phyloP scores from a whole-genome alignment of 2,329 filamentous ascomycete genomes.

The Talaromyces verruculosus region DNA sequence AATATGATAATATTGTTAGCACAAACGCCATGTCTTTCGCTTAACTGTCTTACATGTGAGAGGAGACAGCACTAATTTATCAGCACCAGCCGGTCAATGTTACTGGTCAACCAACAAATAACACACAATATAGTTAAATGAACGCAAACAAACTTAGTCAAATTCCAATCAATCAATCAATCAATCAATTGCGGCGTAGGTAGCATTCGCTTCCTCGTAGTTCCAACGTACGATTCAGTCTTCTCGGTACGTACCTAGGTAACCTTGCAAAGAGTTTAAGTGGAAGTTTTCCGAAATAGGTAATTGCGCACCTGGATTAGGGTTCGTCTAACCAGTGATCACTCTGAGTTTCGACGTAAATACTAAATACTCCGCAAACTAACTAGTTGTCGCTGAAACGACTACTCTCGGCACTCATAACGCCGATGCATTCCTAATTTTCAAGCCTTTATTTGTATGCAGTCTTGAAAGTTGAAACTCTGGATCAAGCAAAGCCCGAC shows the following conservation, averaged over 20 bases:
- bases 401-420: constrained; percentile 7
- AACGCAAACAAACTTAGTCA: not conserved
- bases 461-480: not conserved
- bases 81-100: not conserved
- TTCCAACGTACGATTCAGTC: not conserved
- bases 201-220: constrained; percentile 5
- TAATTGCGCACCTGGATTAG: constrained; percentile 4
- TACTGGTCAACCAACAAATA: constrained; percentile 3
- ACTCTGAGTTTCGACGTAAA: too few species aligned
- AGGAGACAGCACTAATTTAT: constrained; percentile 3
- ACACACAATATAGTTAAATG: not conserved
- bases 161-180: not conserved
- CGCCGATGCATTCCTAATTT: not conserved
- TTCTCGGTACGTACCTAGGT: not conserved
- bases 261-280: too few species aligned
- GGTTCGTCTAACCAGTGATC: not conserved
- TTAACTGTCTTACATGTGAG: constrained; percentile 3
- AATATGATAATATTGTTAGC: not conserved
- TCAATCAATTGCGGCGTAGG: not conserved
- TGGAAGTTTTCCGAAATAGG: not conserved
- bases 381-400: not conserved
- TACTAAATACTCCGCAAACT: not conserved
- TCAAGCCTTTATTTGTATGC: not conserved
- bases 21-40: not conserved
- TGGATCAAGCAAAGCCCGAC: not conserved